phyloP scores from a whole-genome alignment of 345 rosid species.

The Citrus reticulata region DNA sequence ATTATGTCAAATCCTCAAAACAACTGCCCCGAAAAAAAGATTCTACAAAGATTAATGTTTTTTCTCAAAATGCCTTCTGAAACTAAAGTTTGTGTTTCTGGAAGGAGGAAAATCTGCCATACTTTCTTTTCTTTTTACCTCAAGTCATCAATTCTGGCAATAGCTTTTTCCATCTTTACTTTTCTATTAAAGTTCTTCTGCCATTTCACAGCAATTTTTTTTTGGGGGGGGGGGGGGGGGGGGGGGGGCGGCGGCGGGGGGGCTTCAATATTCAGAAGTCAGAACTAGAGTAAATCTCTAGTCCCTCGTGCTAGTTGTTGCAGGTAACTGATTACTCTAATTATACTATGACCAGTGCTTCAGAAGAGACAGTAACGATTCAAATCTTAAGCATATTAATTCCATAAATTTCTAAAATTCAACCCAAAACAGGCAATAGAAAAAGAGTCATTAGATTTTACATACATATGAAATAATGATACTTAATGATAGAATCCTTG shows the following conservation, averaged over 20 bases:
- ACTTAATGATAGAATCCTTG: background rate
- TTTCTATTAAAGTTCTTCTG: background rate
- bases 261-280: background rate
- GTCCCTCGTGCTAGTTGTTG: background rate
- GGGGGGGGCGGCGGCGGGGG: rapidly evolving
- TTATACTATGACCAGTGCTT: background rate
- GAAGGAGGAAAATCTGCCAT: background rate
- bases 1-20: background rate
- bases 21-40: background rate
- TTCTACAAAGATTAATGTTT: background rate
- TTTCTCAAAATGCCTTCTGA: background rate
- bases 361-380: background rate
- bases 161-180: background rate
- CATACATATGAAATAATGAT: no score
- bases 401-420: background rate
- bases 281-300: background rate
- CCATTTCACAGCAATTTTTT: background rate
- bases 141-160: background rate
- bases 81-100: background rate
- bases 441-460: no score
- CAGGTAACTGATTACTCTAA: background rate
- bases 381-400: background rate
- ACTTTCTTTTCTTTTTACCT: background rate
- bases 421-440: background rate
- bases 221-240: no score